Base-by-base conservation (phyloP, 345 rosid genomes). In the Garcia nutans region DNA sequence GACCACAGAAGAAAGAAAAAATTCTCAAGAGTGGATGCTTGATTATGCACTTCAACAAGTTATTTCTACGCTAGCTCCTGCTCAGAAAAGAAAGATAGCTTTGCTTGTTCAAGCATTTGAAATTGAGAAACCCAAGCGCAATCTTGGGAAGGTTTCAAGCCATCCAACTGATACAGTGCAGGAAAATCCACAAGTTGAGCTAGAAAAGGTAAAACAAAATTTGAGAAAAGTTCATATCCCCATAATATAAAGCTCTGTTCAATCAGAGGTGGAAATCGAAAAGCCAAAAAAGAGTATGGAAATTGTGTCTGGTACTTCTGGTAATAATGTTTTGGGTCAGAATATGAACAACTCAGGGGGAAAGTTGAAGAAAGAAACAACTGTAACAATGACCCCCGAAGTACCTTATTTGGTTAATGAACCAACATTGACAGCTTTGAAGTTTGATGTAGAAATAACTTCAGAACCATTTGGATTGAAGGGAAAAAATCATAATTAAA, bases 161-260 rank as follows among this genome's bases (percentile, higher is more conserved):
- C 88, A 85, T 83, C 81, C 89, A 47, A 79, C 78, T 19, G 95
- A 91, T 70, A 74, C 84, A 3, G 82, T 77, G 74, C 90, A 81
- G 16, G 97, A 89, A 82, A 88, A 88, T 84, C 93, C 93, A 70
- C 95, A 90, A 76, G 83, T 59, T 84, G 97, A 91, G 83, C 92
- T 94, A 79, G 97, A 94, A 84, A 94, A 94, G 82, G 95, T 92
- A 62, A 94, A 94, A 79, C 92, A 94, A 26, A 89, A 83, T 83
- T 83, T 94, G 89, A 89, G 97, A 85, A 94, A 88, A 82, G 95
- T 94, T 71, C 93, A 91, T 72, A 91, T 85, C 76, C 97, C 93
- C 55, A 84, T 84, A 15, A 66, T 87, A 59, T 96, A 88, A 70
- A 88, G 77, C 81, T 80, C 89, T 79, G 79, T 83, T 65, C 93